phyloP scores from a whole-genome alignment of 176 grass and related monocot species.

The Oryza nivara region DNA sequence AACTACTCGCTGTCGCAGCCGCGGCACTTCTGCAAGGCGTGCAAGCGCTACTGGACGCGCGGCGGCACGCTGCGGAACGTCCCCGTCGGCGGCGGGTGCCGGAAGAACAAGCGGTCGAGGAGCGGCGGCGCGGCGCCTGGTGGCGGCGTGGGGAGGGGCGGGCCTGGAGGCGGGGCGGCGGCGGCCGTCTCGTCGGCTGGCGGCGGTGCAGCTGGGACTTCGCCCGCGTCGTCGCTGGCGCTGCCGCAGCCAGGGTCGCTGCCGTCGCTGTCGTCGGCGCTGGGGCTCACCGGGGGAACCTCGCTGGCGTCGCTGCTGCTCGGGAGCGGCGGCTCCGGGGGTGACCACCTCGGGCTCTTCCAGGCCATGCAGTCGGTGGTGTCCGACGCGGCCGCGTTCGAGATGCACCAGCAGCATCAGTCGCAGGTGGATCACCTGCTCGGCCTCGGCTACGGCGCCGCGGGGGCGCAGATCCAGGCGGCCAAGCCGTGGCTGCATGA shows the following conservation, averaged over 20 bases:
- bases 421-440: conserved; percentile 54
- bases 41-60: conserved; percentile 99
- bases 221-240: conserved; percentile 21
- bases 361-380: conserved; percentile 62
- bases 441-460: conserved; percentile 37
- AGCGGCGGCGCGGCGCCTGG: conserved; percentile 31
- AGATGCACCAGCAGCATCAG: conserved; percentile 55
- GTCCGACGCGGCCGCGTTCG: conserved; percentile 44
- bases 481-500: conserved; percentile 50
- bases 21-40: conserved; percentile 99
- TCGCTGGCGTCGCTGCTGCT: conserved; percentile 58
- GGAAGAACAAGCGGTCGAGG: conserved; percentile 87
- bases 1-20: conserved; percentile 98
- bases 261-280: conserved; percentile 36
- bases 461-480: conserved; percentile 46
- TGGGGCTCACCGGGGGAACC: conserved; percentile 31
- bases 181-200: conserved; percentile 8
- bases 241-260: conserved; percentile 29
- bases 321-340: conserved; percentile 5
- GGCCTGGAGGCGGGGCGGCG: not conserved
- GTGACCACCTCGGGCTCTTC: conserved; percentile 56
- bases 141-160: conserved; percentile 20
- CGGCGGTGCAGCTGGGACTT: not conserved
- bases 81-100: conserved; percentile 91
- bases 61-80: conserved; percentile 96